Base-by-base conservation (phyloP, 805 yeast genomes). In the Cyberlindnera mycetangii region DNA sequence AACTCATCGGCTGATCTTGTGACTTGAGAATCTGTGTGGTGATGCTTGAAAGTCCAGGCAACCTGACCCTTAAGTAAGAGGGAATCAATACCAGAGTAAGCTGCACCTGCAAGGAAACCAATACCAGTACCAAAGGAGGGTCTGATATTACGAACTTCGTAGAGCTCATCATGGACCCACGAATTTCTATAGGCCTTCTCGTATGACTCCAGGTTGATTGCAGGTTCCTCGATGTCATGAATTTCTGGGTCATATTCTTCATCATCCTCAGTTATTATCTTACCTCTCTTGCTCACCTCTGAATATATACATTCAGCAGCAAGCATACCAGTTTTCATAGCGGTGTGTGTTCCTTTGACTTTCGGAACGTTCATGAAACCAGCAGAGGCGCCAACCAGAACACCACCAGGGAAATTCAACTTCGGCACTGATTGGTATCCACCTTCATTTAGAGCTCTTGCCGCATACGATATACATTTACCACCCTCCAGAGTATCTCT, bases 351-450 rank as follows among this genome's bases (percentile, higher is more conserved):
- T 14, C 99, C 99, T 68, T 93, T 93, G 59, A 93, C 87, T 65
- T 92, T 93, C 42, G 99, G 97, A 35, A 93, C 98, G 62, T 93
- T 93, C 79, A 93, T 78, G 65, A 93, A 92, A 1, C 99, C 99
- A 4, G 99, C 99, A 45, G 95, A 72, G 45, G 95, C 93, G 25
- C 99, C 99, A 32, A 93, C 92, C 22, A 93, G 68, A 8, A 89
- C 83, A 42, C 99, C 99, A 40, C 99, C 99, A 2, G 98, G 98
- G 76, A 93, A 93, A 53, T 83, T 71, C 44, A 93, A 72, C 60
- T 83, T 78, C 19, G 99, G 99, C 41, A 93, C 85, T 31, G 95
- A 83, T 70, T 93, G 99, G 54, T 73, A 75, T 1, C 99, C 99
- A 50, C 99, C 99, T 69, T 93, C 99, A 65, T 92, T 93, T 55